These are phyloP conservation scores for Aspergillus sp. DNA, from an alignment of 2,329 filamentous ascomycete genomes.

Conservation along the genomic window DNA sequence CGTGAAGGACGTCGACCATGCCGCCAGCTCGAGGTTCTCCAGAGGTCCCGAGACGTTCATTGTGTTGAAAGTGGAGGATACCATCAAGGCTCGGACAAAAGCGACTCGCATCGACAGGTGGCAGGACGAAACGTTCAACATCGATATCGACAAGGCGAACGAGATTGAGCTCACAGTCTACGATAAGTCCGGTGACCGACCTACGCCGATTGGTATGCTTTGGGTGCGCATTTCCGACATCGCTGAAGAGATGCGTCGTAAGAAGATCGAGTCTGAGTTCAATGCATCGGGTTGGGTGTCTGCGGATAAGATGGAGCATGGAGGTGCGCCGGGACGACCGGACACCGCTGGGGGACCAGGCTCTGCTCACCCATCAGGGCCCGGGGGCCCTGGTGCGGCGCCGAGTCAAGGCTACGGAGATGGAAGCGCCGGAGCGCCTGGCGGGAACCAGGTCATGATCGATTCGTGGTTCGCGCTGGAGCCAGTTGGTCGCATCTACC, in stretches of 20 bases:
- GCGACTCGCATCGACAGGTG: conserved; percentile 84
- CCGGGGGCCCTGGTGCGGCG: conserved; percentile 27
- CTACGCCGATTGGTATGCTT: conserved; percentile 88
- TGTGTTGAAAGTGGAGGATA: conserved; percentile 94
- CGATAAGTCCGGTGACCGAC: conserved; percentile 87
- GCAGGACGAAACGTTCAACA: conserved; percentile 86
- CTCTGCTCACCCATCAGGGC: conserved; percentile 28
- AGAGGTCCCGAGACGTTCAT: conserved; percentile 93
- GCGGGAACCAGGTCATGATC: conserved; percentile 54
- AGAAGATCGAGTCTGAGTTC: conserved; percentile 95
- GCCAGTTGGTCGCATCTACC: conserved; percentile 86
- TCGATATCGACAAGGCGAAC: conserved; percentile 97
- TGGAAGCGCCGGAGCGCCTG: conserved; percentile 34
- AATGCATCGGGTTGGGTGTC: conserved; percentile 96
- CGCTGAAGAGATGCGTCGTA: conserved; percentile 93
- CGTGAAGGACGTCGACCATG: conserved; percentile 93
- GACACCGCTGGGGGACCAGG: conserved; percentile 56
- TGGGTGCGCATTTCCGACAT: conserved; percentile 98
- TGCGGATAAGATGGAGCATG: conserved; percentile 85
- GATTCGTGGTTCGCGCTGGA: conserved; percentile 98
- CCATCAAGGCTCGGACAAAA: conserved; percentile 83
- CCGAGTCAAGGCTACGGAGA: conserved; percentile 32
- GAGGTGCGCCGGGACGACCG: conserved; percentile 50
- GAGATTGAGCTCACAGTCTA: conserved; percentile 98
- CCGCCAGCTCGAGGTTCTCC: conserved; percentile 77